Evolutionary conservation across 129 eudicot genomes (phyloP).

Genomic region (Chrysanthemum seticuspe): DNA sequence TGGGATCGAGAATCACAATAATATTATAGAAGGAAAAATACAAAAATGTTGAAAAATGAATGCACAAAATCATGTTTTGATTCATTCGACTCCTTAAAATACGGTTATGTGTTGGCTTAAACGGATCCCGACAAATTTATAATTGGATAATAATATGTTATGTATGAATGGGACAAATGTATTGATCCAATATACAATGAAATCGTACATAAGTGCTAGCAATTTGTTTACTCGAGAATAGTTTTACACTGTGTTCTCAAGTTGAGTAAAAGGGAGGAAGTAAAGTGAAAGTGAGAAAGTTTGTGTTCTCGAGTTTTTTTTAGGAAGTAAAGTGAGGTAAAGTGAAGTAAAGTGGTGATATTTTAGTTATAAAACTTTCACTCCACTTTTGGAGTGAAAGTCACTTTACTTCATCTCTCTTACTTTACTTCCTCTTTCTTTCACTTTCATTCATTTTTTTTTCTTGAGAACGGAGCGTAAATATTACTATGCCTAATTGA

Average conservation of each 20-base stretch:
- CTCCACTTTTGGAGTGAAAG: too few species aligned
- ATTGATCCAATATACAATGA: constrained; percentile 1
- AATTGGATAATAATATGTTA: constrained; percentile 6
- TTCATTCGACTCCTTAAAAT: constrained; percentile 33
- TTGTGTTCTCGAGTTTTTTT: too few species aligned
- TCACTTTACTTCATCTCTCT: too few species aligned
- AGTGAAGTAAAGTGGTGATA: too few species aligned
- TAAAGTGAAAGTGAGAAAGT: too few species aligned
- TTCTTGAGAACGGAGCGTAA: too few species aligned
- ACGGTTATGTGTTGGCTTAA: constrained; percentile 35
- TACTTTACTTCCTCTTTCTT: too few species aligned
- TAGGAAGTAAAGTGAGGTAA: too few species aligned
- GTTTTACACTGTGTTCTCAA: too few species aligned
- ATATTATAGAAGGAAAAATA: constrained; percentile 26
- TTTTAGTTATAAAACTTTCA: too few species aligned
- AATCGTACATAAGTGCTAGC: constrained; percentile 15
- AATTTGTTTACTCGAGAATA: constrained; percentile 10
- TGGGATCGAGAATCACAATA: constrained; percentile 29
- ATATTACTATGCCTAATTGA: not conserved
- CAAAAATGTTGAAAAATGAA: constrained; percentile 23
- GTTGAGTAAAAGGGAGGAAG: too few species aligned
- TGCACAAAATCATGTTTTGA: constrained; percentile 33
- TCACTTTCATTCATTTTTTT: too few species aligned
- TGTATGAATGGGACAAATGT: constrained; percentile 23
- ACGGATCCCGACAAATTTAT: constrained; percentile 35